These are phyloP conservation scores for Rhododendron griersonianum DNA, from an alignment of 148 eudicot species.

Conservation along the genomic window DNA sequence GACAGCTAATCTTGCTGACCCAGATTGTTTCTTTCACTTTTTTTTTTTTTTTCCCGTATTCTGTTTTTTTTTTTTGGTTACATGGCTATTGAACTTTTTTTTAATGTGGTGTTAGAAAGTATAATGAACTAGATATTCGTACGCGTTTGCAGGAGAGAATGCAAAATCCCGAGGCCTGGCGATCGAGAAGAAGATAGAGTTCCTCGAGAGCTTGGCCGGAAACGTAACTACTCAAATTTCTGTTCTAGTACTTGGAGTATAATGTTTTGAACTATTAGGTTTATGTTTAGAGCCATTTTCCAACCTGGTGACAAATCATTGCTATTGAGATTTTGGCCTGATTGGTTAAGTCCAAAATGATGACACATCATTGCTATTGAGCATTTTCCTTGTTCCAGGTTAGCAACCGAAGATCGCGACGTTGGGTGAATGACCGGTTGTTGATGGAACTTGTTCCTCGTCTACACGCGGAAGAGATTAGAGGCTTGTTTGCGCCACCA, in stretches of 20 bases:
- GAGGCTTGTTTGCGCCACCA: conserved; percentile 96
- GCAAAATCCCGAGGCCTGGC: conserved; percentile 54
- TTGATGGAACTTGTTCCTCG: conserved; percentile 96
- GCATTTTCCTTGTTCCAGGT: conserved; percentile 40
- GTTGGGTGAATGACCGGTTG: conserved; percentile 81
- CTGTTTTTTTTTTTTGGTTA: neutral
- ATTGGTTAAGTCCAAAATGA: neutral
- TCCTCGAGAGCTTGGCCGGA: conserved; percentile 69
- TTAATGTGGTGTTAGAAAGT: neutral
- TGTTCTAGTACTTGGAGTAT: neutral
- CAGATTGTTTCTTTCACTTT: neutral
- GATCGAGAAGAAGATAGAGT: conserved; percentile 85
- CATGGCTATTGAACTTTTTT: neutral
- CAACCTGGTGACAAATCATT: neutral
- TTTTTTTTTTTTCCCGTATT: neutral
- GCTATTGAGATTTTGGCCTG: neutral
- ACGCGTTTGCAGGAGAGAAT: conserved; percentile 42
- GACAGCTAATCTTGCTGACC: neutral
- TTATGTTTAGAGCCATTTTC: neutral
- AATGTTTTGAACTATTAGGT: neutral
- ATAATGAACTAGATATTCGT: neutral
- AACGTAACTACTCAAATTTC: conserved; percentile 34
- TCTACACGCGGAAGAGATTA: conserved; percentile 75
- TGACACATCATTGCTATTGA: neutral
- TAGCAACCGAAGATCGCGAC: conserved; percentile 83